Evolutionary conservation across 2,329 filamentous ascomycete species (phyloP), one percentile per base, ranked within the genome.

Genomic region (Aspergillus hortae): DNA sequence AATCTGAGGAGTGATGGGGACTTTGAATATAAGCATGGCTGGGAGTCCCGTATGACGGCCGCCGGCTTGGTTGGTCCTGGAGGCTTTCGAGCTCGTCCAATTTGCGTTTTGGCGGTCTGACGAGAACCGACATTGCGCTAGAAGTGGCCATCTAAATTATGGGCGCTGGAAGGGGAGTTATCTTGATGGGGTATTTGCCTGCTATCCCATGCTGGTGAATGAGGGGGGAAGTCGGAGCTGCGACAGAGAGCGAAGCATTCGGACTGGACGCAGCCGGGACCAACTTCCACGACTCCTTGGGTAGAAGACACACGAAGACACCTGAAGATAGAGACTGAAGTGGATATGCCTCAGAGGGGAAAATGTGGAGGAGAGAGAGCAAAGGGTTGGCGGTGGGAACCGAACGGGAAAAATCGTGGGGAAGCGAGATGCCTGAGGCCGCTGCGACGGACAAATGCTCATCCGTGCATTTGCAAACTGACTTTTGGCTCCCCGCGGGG

Each of bases 31-130:
- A 15, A 41, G 10, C 25, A 44, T 48, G 49, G 2, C 19, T n/a
- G 56, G 30, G 54, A 44, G 21, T 17, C 9, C 38, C 17, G 27
- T 30, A 43, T n/a, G 40, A 43, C 35, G 47, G 45, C 11, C 46
- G 48, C 6, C 43, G 44, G 30, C 25, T 43, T 25, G 47, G 48
- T 36, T 53, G 58, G 19, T 64, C 64, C 9, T 58, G 54, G 14
- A 56, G 53, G 19, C 49, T 45, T 14, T 64, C 65, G 17, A 60
- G 48, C 46, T 67, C 61, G 41, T 61, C 56, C 19, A 67, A 52
- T 54, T 68, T 67, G 55, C 67, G 66, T 52, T 70, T 70, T 21
- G 58, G 55, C 23, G 65, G 65, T 36, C 64, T 63, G 45, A 61
- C 62, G 35, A 69, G 56, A 40, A 67, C 58, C 35, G 68, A 68